Evolutionary conservation across 148 eudicot species (phyloP).

Genomic region (Hydrangea macrophylla): DNA sequence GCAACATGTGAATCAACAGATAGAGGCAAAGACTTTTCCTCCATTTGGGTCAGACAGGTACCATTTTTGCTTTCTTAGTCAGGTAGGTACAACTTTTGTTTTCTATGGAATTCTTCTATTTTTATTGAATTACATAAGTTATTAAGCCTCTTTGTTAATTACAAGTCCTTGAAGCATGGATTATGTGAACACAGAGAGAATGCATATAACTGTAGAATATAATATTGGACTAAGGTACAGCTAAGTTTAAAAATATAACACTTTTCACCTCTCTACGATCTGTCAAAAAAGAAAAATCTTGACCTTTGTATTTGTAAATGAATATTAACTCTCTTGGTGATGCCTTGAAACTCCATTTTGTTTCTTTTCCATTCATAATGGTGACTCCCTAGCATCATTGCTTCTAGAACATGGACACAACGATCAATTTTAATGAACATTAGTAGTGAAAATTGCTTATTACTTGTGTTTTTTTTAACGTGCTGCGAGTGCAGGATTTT

Average conservation of each 20-base stretch:
- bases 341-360: neutral
- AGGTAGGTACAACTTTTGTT: no score
- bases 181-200: neutral
- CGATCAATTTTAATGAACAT: no score
- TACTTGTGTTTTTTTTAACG: no score
- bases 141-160: neutral
- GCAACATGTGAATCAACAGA: slow-evolving; percentile 86
- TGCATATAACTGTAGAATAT: neutral
- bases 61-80: neutral
- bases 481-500: no score
- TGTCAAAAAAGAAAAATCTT: neutral
- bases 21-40: slow-evolving; percentile 81
- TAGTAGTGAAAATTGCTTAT: no score
- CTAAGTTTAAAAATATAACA: neutral
- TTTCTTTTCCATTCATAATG: neutral
- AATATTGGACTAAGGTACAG: neutral
- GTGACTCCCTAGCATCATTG: neutral
- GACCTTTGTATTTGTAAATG: neutral
- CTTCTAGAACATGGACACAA: no score
- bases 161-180: neutral
- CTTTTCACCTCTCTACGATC: neutral
- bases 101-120: no score
- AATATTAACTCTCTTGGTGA: neutral
- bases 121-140: neutral
- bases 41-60: slow-evolving; percentile 75